Evolutionary conservation across 768 basidiomycete genomes (phyloP).

Genomic region (Boletus vermiculosoides): DNA sequence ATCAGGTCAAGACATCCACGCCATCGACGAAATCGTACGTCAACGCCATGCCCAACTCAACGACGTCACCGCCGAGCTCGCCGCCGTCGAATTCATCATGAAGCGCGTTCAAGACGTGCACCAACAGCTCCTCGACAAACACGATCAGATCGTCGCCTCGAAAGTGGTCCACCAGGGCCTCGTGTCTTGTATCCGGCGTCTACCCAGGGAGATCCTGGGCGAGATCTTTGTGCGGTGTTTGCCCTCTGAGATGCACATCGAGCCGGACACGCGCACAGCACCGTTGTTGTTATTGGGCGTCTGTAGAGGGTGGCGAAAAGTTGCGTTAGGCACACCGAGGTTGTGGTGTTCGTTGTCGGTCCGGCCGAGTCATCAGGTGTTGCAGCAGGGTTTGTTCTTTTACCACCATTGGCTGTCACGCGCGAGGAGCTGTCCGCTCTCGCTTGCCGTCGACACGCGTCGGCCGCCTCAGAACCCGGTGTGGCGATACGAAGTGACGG

Average conservation of each 20-base stretch:
- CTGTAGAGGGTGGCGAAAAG: slow-evolving; percentile 41
- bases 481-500: slow-evolving; percentile 23
- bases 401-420: slow-evolving; percentile 24
- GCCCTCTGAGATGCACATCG: slow-evolving; percentile 22
- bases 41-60: slow-evolving; percentile 15
- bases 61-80: slow-evolving; percentile 14
- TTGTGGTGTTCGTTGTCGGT: slow-evolving; percentile 47
- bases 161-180: slow-evolving; percentile 24
- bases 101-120: slow-evolving; percentile 4
- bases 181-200: slow-evolving; percentile 29
- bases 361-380: slow-evolving; percentile 1
- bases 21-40: slow-evolving; percentile 15
- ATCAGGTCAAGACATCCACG: slow-evolving; percentile 8
- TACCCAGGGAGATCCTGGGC: slow-evolving; percentile 46
- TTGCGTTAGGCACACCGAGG: slow-evolving; percentile 40
- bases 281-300: slow-evolving; percentile 42
- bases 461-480: slow-evolving; percentile 14
- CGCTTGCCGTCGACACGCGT: slow-evolving; percentile 20
- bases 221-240: slow-evolving; percentile 46
- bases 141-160: slow-evolving; percentile 11
- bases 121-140: slow-evolving; percentile 14
- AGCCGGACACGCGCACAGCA: slow-evolving; percentile 23
- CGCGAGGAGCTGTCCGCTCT: slow-evolving; percentile 17
- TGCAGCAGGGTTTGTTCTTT: slow-evolving; percentile 12
- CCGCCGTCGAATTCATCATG: slow-evolving; percentile 13